These are phyloP conservation scores for Alternaria metachromatica DNA, from an alignment of 2,329 filamentous ascomycete genomes.

Conservation along the genomic window DNA sequence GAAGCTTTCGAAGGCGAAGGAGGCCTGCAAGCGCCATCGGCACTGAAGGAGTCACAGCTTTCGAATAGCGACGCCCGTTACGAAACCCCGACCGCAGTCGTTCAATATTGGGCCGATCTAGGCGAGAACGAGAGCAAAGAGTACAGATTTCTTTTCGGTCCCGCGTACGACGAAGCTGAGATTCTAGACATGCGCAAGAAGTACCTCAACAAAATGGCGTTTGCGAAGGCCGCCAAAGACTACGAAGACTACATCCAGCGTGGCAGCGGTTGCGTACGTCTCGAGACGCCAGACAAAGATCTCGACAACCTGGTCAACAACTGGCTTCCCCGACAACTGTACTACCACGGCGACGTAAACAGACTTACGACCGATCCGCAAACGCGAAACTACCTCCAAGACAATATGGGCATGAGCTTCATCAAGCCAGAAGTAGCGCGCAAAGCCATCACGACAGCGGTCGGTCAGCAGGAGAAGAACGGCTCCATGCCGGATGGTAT, in stretches of 20 bases:
- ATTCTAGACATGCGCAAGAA: conserved; percentile 54
- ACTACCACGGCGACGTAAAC: conserved; percentile 67
- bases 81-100: conserved; percentile 61
- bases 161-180: conserved; percentile 61
- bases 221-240: conserved; percentile 54
- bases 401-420: conserved; percentile 68
- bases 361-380: conserved; percentile 65
- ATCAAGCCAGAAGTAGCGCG: conserved; percentile 60
- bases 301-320: conserved; percentile 66
- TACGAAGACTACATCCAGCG: conserved; percentile 61
- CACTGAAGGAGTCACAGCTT: conserved; percentile 50
- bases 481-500: conserved; percentile 67
- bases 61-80: conserved; percentile 60
- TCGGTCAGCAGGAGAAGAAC: conserved; percentile 61
- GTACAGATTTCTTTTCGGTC: conserved; percentile 64
- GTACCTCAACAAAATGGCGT: conserved; percentile 60
- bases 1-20: conserved; percentile 64
- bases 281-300: conserved; percentile 62
- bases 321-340: conserved; percentile 65
- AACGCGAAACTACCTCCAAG: conserved; percentile 65
- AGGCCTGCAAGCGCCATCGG: conserved; percentile 60
- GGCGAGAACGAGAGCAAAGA: conserved; percentile 51
- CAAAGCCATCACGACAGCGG: conserved; percentile 57
- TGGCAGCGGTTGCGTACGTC: conserved; percentile 59
- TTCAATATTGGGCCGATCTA: conserved; percentile 59